Evolutionary conservation across 2,329 filamentous ascomycete species (phyloP).

Genomic region (Trichophaea hybrida): DNA sequence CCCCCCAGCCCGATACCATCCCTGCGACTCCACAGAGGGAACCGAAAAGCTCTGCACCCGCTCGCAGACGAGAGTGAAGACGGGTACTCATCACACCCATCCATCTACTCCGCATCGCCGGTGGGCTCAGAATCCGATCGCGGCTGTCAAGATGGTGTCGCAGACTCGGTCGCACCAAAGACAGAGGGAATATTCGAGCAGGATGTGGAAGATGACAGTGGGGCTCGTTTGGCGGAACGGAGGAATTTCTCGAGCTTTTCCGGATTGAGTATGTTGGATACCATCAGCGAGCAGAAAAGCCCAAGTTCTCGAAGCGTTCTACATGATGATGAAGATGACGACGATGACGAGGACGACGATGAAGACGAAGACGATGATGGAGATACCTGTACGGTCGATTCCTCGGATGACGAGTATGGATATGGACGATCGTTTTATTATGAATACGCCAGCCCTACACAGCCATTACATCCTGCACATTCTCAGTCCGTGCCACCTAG

Average conservation of each 20-base stretch:
- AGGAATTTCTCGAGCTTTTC: conserved; percentile 18
- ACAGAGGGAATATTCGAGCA: conserved; percentile 5
- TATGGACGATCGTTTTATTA: conserved; percentile 15
- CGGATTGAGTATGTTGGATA: conserved; percentile 19
- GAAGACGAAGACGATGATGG: background rate
- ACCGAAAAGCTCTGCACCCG: conserved; percentile 19
- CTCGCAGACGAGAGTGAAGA: conserved; percentile 22
- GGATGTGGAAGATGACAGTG: background rate
- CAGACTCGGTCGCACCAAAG: background rate
- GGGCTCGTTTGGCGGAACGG: background rate
- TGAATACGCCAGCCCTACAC: conserved; percentile 23
- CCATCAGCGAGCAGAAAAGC: conserved; percentile 22
- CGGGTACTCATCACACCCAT: conserved; percentile 22
- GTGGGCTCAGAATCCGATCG: conserved; percentile 9
- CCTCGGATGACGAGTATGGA: conserved; percentile 15
- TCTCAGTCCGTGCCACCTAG: conserved; percentile 5
- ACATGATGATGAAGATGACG: background rate
- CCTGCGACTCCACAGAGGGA: conserved; percentile 12
- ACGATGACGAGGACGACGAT: background rate
- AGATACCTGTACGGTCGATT: background rate
- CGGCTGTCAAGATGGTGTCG: background rate
- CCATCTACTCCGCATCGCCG: conserved; percentile 23
- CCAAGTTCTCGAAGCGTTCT: background rate
- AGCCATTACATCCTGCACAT: conserved; percentile 21
- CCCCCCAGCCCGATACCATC: conserved; percentile 3